These are phyloP conservation scores for Chlorophyllum brunneum DNA, from an alignment of 768 basidiomycete genomes.

Conservation along the genomic window DNA sequence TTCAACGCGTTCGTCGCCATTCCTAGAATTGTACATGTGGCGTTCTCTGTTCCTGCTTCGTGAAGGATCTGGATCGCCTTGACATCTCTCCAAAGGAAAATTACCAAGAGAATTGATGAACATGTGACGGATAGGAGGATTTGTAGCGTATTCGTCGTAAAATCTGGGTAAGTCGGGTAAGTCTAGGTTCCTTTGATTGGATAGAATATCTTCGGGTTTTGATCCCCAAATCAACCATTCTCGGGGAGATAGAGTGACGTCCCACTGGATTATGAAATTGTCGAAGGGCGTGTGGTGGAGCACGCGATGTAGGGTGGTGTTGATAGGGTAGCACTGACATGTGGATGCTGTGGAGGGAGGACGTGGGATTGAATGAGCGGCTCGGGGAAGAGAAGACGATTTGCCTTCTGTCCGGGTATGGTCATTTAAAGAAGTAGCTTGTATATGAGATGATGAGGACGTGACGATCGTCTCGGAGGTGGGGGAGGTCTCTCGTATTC, in stretches of 20 bases:
- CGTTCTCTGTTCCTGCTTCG: background rate
- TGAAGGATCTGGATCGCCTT: constrained; percentile 10
- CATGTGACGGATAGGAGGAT: constrained; percentile 7
- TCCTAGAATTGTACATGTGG: background rate
- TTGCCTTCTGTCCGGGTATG: background rate
- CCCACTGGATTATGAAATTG: background rate
- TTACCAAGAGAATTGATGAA: constrained; percentile 11
- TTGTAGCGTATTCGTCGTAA: background rate
- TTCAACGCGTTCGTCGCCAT: background rate
- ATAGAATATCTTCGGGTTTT: constrained; percentile 1
- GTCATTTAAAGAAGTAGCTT: background rate
- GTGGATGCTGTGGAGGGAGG: background rate
- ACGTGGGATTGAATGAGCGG: background rate
- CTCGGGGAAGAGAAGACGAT: background rate
- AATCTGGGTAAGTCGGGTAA: background rate
- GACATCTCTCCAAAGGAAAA: constrained; percentile 7
- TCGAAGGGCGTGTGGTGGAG: constrained; percentile 4
- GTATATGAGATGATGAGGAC: too few relatives aligned
- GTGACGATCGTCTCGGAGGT: background rate
- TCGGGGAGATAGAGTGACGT: background rate
- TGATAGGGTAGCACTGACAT: background rate
- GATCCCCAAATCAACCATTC: background rate
- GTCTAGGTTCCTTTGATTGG: background rate
- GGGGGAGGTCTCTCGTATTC: background rate
- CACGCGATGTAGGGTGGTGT: background rate